Base-by-base conservation (phyloP, 441 rosid species). In the Rhodomyrtus psidioides region DNA sequence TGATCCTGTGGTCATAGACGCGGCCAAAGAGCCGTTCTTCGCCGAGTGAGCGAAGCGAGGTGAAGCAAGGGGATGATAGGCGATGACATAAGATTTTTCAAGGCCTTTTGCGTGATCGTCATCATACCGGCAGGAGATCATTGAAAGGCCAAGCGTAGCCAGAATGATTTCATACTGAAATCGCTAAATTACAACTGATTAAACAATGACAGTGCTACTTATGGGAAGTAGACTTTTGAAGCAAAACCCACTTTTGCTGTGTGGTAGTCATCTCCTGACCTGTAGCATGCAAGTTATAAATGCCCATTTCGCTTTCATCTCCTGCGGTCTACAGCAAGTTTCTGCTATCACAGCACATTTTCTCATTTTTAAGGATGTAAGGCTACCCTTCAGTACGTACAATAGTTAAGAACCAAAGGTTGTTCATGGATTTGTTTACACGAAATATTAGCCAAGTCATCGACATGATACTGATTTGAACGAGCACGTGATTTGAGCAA, bases 1-100 rank as follows among this genome's bases (percentile, higher is more conserved):
- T 56, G 97, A 96, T 86, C 94, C 95, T 16, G 81, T 95, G 86
- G 91, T 89, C 76, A 82, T 92, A 6, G 95, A 94, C 89, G 83
- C 93, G 42, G 88, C 92, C 55, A 92, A 86, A 85, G 94, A 95
- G 88, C 89, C 89, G 28, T 91, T 93, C 34, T 85, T 90, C 3
- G 89, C 92, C 2, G 94, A 94, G 74, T 93, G 91, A 87, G 46
- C 54, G 70, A 42, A 85, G 44, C 65, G 28, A 23, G 86, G 83
- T 81, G 60, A 30, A 60, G 70, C n/a, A 13, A 39, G 2, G 2
- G 16, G 49, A 70, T 21, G 79, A 39, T 39, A 70, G 9, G 79
- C 10, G 51, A 70, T 10, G 21, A 70, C 49, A 39, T 70, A 70
- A 70, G 79, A 70, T 70, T 70, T 70, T 70, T 70, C 51, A 39